Evolutionary conservation across 2,329 filamentous ascomycete genomes (phyloP), one percentile per base, ranked within the genome.

Genomic region (Fusarium odoratissimum): DNA sequence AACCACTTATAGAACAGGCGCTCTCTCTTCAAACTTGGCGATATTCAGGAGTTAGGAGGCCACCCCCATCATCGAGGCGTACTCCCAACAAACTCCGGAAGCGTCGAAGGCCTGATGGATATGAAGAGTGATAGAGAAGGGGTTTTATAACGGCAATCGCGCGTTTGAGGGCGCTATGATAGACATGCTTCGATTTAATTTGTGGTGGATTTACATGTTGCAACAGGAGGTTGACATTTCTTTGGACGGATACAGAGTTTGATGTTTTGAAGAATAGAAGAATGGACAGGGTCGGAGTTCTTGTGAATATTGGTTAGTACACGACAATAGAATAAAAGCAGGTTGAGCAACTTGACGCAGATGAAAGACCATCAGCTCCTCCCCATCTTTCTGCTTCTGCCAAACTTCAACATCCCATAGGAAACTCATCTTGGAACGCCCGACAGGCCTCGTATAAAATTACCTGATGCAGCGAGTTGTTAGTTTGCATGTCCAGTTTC

Each of bases 71-170:
- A 17, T n/a, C 12, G 12, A 51, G 4, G 25, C 48, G 48, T 21
- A 8, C 31, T 51, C 31, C n/a, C 12, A 51, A 51, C 31, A 51
- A 14, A 35, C n/a, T 51, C 48, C 48, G 17, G 12, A 51, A 25
- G n/a, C 48, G n/a, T 51, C 48, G 23, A 21, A 25, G 12, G n/a
- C n/a, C 48, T 25, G n/a, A 16, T 1, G 31, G 11, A 4, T 51
- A 10, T 35, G 8, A 16, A 35, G 16, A 35, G 17, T 6, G 48
- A 9, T 11, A 19, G 8, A 9, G 8, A 21, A 6, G 5, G 17
- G 17, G 11, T 6, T 10, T 11, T 1, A 5, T 14, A 19, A 21
- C 1, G 6, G 6, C 2, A 25, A 51, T 21, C 0, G 17, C 1
- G 30, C 6, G 8, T 51, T 49, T 25, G 48, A 25, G 30, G 31